These are phyloP conservation scores for Colletotrichum sp. DNA, from an alignment of 2,329 filamentous ascomycete genomes.

Conservation along the genomic window DNA sequence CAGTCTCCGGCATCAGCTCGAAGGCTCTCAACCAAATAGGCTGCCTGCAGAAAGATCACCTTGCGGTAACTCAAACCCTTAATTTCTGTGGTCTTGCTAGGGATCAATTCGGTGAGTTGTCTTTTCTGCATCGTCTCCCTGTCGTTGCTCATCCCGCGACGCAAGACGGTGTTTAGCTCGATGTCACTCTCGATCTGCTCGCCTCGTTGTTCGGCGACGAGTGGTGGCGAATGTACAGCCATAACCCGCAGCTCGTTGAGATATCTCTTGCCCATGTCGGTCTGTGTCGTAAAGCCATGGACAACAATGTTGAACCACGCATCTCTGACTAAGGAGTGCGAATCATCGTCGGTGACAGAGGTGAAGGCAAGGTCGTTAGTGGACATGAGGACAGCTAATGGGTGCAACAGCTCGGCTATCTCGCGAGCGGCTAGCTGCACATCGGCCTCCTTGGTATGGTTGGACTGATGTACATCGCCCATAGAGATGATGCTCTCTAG, in stretches of 20 bases:
- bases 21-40: constrained; percentile 86
- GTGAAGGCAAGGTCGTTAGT: constrained; percentile 60
- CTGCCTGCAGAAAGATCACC: constrained; percentile 89
- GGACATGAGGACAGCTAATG: constrained; percentile 85
- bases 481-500: constrained; percentile 89
- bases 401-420: constrained; percentile 85
- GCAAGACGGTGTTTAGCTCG: constrained; percentile 91
- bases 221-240: constrained; percentile 83
- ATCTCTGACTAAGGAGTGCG: constrained; percentile 79
- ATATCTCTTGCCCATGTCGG: constrained; percentile 75
- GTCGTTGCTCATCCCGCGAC: constrained; percentile 82
- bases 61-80: constrained; percentile 86
- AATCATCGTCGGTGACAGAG: constrained; percentile 66
- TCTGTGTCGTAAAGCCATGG: constrained; percentile 83
- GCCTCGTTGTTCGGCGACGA: constrained; percentile 87
- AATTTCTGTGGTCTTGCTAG: constrained; percentile 79
- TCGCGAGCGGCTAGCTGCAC: constrained; percentile 83
- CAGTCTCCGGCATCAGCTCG: constrained; percentile 88
- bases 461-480: constrained; percentile 80
- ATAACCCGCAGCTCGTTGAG: constrained; percentile 80
- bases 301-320: constrained; percentile 98
- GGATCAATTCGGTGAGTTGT: constrained; percentile 74
- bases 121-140: constrained; percentile 83
- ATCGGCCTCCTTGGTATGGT: constrained; percentile 77
- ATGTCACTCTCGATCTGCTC: constrained; percentile 96